These are phyloP conservation scores for Barnettozyma populi DNA, from an alignment of 805 yeast species.

Conservation along the genomic window DNA sequence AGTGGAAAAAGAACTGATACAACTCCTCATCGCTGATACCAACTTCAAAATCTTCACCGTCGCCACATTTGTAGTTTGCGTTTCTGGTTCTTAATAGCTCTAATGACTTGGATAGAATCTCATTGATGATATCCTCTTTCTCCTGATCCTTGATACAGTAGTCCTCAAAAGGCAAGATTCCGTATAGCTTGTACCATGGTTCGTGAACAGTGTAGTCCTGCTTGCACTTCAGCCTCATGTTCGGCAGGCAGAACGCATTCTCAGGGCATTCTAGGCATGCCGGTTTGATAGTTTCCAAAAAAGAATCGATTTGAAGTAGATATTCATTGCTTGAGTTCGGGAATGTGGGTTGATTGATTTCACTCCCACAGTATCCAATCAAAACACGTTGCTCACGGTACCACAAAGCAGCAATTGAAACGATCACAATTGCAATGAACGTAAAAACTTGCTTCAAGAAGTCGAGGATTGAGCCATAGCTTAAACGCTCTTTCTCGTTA, in stretches of 20 bases:
- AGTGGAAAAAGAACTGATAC: constrained; percentile 42
- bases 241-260: constrained; percentile 68
- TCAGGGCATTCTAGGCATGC: constrained; percentile 73
- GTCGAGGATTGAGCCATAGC: constrained; percentile 7
- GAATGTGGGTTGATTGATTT: constrained; percentile 41
- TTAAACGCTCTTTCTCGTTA: constrained; percentile 1
- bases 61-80: constrained; percentile 60
- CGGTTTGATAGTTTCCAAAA: constrained; percentile 49
- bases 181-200: constrained; percentile 51
- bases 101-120: constrained; percentile 61
- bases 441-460: constrained; percentile 24
- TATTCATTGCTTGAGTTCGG: constrained; percentile 26
- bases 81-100: constrained; percentile 61
- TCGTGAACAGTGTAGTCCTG: constrained; percentile 51
- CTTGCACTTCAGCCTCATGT: constrained; percentile 59
- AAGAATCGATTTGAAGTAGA: constrained; percentile 35
- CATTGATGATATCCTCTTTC: constrained; percentile 60
- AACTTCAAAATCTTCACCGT: constrained; percentile 39
- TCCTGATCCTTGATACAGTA: constrained; percentile 70
- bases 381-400: constrained; percentile 57
- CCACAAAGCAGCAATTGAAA: constrained; percentile 45
- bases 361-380: constrained; percentile 74
- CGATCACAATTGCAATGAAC: constrained; percentile 32
- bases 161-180: constrained; percentile 56
- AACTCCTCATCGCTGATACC: constrained; percentile 48